phyloP scores from a whole-genome alignment of 805 yeast species.

The Myxozyma vanderwaltii region DNA sequence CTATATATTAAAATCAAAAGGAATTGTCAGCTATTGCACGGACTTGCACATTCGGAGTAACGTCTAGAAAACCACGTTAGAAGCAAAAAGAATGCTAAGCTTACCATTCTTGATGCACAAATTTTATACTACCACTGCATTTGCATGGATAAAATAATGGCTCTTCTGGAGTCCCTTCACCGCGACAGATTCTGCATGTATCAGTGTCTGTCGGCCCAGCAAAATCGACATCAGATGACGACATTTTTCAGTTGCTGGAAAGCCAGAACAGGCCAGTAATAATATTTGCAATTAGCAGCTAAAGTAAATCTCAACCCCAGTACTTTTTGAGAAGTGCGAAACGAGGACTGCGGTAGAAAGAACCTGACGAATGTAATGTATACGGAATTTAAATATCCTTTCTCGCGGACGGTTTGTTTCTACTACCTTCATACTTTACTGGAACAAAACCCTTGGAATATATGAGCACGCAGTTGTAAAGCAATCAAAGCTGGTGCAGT shows the following conservation, averaged over 20 bases:
- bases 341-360: too few relatives aligned
- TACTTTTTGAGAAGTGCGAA: neutral
- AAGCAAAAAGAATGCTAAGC: too few relatives aligned
- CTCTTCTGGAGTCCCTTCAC: constrained; percentile 76
- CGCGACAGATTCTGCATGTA: constrained; percentile 90
- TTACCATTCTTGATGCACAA: constrained; percentile 85
- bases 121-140: constrained; percentile 91
- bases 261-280: neutral
- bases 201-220: constrained; percentile 35
- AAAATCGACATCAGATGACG: constrained; percentile 8
- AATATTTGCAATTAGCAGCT: neutral
- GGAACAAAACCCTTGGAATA: too few relatives aligned
- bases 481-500: too few relatives aligned
- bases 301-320: neutral
- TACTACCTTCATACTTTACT: too few relatives aligned
- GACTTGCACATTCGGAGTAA: too few relatives aligned
- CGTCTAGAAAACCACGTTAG: too few relatives aligned
- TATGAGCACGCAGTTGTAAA: too few relatives aligned
- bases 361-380: too few relatives aligned
- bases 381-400: too few relatives aligned
- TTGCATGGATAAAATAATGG: constrained; percentile 90
- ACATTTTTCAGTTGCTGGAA: neutral
- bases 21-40: neutral
- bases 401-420: too few relatives aligned
- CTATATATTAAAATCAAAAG: constrained; percentile 26